Evolutionary conservation across 2,329 filamentous ascomycete species (phyloP).

Genomic region (Scytalidium lignicola): DNA sequence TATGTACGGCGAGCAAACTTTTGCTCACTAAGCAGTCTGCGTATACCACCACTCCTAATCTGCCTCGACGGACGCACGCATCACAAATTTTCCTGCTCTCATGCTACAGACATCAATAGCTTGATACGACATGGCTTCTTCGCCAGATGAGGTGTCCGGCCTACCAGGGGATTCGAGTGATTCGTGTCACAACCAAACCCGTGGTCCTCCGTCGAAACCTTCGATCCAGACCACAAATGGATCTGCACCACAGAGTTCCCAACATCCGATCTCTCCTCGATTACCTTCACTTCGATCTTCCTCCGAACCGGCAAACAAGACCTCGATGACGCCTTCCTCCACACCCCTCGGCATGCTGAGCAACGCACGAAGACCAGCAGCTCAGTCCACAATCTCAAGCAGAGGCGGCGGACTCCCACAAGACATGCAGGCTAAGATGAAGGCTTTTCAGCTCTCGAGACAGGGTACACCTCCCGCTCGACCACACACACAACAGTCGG

Average conservation of each 20-base stretch:
- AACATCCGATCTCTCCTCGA: constrained; percentile 37
- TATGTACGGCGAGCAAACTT: not conserved
- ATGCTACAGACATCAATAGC: constrained; percentile 6
- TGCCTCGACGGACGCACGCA: not conserved
- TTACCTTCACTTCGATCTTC: constrained; percentile 55
- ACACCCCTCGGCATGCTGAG: constrained; percentile 75
- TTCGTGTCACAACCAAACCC: constrained; percentile 8
- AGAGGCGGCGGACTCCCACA: constrained; percentile 46
- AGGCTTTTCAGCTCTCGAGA: constrained; percentile 61
- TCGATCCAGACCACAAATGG: constrained; percentile 5
- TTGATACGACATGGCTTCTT: constrained; percentile 14
- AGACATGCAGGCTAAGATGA: constrained; percentile 65
- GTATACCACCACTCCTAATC: not conserved
- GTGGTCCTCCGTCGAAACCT: constrained; percentile 10
- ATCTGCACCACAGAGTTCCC: constrained; percentile 3
- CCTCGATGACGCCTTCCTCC: constrained; percentile 73
- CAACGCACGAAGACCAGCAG: constrained; percentile 50
- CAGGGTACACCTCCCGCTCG: constrained; percentile 47
- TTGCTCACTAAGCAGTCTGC: constrained; percentile 4
- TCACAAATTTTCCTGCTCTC: not conserved
- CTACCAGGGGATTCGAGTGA: constrained; percentile 18
- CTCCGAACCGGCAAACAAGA: constrained; percentile 49
- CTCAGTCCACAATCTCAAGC: constrained; percentile 29
- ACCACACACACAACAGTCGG: constrained; percentile 28
- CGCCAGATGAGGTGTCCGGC: constrained; percentile 11